Evolutionary conservation across 2,329 filamentous ascomycete species (phyloP), one percentile per base, ranked within the genome.

Genomic region (Dothideomycetes sp.): DNA sequence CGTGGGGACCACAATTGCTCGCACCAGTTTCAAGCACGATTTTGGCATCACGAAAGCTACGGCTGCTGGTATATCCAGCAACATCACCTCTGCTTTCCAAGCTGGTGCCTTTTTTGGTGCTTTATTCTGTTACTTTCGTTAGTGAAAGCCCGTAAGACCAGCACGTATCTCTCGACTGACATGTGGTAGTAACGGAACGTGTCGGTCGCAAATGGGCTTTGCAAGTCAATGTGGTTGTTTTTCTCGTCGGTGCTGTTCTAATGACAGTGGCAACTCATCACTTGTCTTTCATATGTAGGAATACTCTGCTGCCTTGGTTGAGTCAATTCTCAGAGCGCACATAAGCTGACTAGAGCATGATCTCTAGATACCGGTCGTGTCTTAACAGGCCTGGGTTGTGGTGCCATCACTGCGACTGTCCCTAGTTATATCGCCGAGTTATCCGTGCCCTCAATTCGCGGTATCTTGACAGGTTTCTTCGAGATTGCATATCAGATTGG

Each of bases 241-340:
- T 49, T 32, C 24, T 33, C 20, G 33, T 45, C 16, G 43, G 47
- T 29, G 75, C 78, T 33, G 55, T 80, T 28, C 67, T 84, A 50
- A 80, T 84, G 60, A 69, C 75, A 33, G 64, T 69, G 3, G 74
- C 76, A n/a, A 67, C 65, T 30, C 78, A 78, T 10, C 68, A 71
- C 33, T 59, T 83, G 22, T 63, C 70, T 4, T 64, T 69, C 48
- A 79, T 85, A 65, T 84, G 23, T 36, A 27, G 27, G 23, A n/a
- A n/a, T n/a, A n/a, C n/a, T n/a, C n/a, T n/a, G n/a, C n/a, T n/a
- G n/a, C n/a, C n/a, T n/a, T n/a, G n/a, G n/a, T n/a, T 4, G 10
- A 25, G 3, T 15, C 11, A 19, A 18, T 15, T 7, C 7, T n/a
- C 10, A 4, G 1, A n/a, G 3, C 3, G 16, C 8, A 9, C 2